Percentiles rank a stretch among this genome's conserved stretches.
Conservation (phyloP, 495 filamentous ascomycete species). For the Pseudotulostoma volvatum region DNA sequence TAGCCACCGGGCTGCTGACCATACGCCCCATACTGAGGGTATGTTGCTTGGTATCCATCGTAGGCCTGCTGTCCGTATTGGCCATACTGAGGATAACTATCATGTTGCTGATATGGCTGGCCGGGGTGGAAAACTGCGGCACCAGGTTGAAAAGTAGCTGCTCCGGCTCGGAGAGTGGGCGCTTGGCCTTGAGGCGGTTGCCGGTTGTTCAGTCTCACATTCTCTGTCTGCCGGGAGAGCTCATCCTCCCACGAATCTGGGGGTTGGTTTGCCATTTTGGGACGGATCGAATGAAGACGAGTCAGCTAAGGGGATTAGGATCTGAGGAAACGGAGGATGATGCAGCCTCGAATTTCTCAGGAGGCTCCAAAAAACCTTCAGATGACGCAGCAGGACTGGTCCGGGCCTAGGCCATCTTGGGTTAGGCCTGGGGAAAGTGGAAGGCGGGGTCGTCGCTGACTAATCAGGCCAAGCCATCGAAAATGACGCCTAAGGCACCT, state of each 20-base stretch:
- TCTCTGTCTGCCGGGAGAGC: constrained; percentile 70
- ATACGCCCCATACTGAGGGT: constrained; percentile 29
- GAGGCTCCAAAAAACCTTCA: too few relatives aligned
- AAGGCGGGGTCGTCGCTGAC: too few relatives aligned
- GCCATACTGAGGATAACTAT: constrained; percentile 34
- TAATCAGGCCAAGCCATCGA: too few relatives aligned
- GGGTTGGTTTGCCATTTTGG: constrained; percentile 60
- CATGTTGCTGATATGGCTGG: constrained; percentile 39
- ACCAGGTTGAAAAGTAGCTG: constrained; percentile 49
- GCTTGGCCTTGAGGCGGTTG: constrained; percentile 51
- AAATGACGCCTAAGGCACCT: too few relatives aligned
- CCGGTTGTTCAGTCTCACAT: constrained; percentile 65
- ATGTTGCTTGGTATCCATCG: constrained; percentile 33
- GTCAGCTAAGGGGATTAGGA: too few relatives aligned
- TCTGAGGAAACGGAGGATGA: too few relatives aligned
- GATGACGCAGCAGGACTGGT: too few relatives aligned
- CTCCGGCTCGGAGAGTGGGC: constrained; percentile 20
- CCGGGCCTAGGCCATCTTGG: too few relatives aligned
- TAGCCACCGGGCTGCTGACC: constrained; percentile 35
- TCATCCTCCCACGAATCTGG: constrained; percentile 96
- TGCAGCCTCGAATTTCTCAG: too few relatives aligned
- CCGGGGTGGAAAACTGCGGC: constrained; percentile 71
- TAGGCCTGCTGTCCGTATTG: constrained; percentile 31
- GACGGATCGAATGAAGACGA: too few relatives aligned
- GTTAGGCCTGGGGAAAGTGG: too few relatives aligned